Conservation (phyloP, 2,329 filamentous ascomycete species). For the Sphaerostilbella broomeana region DNA sequence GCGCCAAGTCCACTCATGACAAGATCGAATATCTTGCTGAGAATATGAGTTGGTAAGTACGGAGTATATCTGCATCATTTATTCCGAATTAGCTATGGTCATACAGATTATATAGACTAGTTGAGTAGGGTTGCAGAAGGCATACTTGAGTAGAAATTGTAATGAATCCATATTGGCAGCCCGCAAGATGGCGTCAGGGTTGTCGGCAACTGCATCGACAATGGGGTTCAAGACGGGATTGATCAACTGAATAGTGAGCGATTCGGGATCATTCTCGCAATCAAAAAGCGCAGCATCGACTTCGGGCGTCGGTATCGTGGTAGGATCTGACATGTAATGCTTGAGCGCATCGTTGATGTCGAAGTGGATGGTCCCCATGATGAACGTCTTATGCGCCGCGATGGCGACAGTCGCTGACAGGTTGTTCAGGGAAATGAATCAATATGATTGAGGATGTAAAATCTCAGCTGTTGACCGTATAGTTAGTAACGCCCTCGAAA, state of each 20-base stretch:
- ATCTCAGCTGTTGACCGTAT: background rate
- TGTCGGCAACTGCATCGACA: conserved; percentile 85
- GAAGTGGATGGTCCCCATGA: conserved; percentile 74
- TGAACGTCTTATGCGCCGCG: conserved; percentile 24
- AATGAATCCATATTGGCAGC: conserved; percentile 81
- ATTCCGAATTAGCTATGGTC: background rate
- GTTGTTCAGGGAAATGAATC: background rate
- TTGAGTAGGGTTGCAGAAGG: conserved; percentile 32
- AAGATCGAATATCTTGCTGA: conserved; percentile 90
- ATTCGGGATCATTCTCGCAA: conserved; percentile 86
- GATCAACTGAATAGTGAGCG: conserved; percentile 69
- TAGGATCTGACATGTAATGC: conserved; percentile 90
- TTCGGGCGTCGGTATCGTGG: conserved; percentile 75
- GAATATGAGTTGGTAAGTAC: conserved; percentile 68
- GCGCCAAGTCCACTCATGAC: conserved; percentile 79
- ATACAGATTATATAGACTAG: background rate
- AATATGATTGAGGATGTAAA: background rate
- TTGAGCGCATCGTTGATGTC: conserved; percentile 96
- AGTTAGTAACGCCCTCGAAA: background rate
- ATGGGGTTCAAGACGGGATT: conserved; percentile 87
- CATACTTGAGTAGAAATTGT: conserved; percentile 95
- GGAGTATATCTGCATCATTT: conserved; percentile 67
- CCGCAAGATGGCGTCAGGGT: conserved; percentile 78
- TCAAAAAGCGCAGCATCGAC: conserved; percentile 78
- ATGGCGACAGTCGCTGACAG: conserved; percentile 10